phyloP scores from a whole-genome alignment of 768 basidiomycete genomes.

The Hygrocybe coccinea region DNA sequence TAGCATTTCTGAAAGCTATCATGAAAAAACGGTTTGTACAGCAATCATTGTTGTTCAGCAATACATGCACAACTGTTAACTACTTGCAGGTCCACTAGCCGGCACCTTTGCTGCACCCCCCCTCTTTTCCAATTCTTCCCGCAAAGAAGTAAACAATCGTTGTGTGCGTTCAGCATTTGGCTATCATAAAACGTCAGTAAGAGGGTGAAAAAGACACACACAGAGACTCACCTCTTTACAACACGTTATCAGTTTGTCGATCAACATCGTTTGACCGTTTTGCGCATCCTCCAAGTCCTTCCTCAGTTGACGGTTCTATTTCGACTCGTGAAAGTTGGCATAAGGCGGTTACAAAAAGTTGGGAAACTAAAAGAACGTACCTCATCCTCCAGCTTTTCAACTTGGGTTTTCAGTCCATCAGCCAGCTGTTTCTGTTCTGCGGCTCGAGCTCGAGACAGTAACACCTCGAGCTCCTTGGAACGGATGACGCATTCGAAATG shows the following conservation, averaged over 20 bases:
- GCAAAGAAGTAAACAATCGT: conserved; percentile 70
- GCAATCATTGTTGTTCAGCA: too few species aligned
- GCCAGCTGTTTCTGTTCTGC: conserved; percentile 83
- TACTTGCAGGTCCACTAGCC: conserved; percentile 41
- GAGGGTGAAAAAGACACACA: too few species aligned
- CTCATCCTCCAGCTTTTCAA: conserved; percentile 70
- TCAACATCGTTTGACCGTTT: conserved; percentile 69
- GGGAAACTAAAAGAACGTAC: conserved; percentile 35
- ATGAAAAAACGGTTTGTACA: too few species aligned
- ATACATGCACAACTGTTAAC: conserved; percentile 20
- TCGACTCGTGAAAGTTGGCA: background rate
- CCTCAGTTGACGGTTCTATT: conserved; percentile 60
- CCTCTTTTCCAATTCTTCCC: conserved; percentile 77
- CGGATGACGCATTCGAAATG: conserved; percentile 91
- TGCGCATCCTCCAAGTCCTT: conserved; percentile 79
- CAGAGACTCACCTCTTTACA: conserved; percentile 71
- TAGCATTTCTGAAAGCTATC: too few species aligned
- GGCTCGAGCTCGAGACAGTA: conserved; percentile 80
- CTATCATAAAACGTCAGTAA: conserved; percentile 30
- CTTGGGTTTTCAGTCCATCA: conserved; percentile 65
- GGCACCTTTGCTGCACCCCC: conserved; percentile 40
- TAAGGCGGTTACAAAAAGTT: background rate
- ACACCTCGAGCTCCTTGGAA: conserved; percentile 85
- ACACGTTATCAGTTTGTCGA: conserved; percentile 79
- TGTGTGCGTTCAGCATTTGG: conserved; percentile 82